Conservation (phyloP, 768 basidiomycete genomes). For the Lactarius sanguifluus region DNA sequence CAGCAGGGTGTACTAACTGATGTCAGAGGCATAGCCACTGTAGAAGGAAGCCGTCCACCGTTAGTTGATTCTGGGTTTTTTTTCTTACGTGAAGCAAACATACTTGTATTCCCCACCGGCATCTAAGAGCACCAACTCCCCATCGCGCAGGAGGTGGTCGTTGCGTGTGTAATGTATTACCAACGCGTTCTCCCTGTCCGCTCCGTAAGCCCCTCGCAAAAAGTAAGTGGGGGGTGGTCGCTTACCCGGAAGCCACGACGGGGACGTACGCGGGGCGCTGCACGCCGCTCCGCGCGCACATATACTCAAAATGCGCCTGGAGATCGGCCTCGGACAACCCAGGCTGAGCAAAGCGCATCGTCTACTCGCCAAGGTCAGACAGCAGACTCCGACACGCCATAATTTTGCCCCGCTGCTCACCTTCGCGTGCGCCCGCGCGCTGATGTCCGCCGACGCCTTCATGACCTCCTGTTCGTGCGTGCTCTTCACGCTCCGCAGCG, state of each 20-base stretch:
- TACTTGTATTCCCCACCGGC: conserved; percentile 93
- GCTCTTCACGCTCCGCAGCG: conserved; percentile 78
- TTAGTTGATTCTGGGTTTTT: conserved; percentile 13
- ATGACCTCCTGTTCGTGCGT: conserved; percentile 73
- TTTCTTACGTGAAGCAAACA: conserved; percentile 29
- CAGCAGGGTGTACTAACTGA: conserved; percentile 54
- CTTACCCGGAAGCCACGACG: conserved; percentile 92
- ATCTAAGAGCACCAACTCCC: conserved; percentile 83
- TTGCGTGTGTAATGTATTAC: conserved; percentile 96
- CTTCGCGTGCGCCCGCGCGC: conserved; percentile 79
- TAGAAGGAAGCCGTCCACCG: not conserved
- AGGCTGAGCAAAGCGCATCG: conserved; percentile 73
- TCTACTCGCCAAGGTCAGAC: conserved; percentile 44
- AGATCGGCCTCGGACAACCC: conserved; percentile 59
- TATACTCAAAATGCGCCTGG: conserved; percentile 87
- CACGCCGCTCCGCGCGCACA: conserved; percentile 75
- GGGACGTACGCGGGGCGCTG: conserved; percentile 96
- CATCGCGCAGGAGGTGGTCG: conserved; percentile 67
- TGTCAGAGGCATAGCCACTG: conserved; percentile 93
- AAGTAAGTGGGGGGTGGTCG: not conserved
- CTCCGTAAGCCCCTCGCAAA: not conserved
- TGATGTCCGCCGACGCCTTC: conserved; percentile 85
- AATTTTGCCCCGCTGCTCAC: conserved; percentile 39
- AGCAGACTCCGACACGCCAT: not conserved
- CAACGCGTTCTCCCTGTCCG: conserved; percentile 72